Conservation (phyloP, 805 yeast species). For the Monosporozyma servazzii region DNA sequence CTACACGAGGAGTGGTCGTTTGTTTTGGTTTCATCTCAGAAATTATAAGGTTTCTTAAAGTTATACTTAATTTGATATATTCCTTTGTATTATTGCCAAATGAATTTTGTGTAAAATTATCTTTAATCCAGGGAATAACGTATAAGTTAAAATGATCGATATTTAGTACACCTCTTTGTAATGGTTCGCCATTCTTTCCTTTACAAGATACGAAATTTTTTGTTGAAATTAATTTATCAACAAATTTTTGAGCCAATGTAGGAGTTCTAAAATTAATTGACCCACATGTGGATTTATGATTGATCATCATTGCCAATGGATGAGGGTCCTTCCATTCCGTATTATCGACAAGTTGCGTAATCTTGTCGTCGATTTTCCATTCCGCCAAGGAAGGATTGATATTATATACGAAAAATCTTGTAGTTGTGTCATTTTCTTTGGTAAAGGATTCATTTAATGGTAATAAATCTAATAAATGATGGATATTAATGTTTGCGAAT, state of each 20-base stretch:
- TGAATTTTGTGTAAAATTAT: constrained; percentile 16
- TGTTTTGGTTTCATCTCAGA: neutral
- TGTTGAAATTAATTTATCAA: constrained; percentile 2
- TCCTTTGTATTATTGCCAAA: constrained; percentile 19
- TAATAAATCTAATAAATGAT: constrained; percentile 44
- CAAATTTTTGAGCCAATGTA: constrained; percentile 10
- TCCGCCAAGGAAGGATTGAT: constrained; percentile 59
- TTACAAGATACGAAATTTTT: constrained; percentile 3
- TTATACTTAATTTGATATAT: constrained; percentile 14
- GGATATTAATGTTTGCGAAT: neutral
- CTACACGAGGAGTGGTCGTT: neutral
- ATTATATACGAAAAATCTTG: constrained; percentile 68
- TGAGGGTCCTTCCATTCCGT: constrained; percentile 16
- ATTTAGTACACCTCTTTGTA: constrained; percentile 15
- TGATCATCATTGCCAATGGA: constrained; percentile 15
- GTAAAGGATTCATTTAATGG: constrained; percentile 58
- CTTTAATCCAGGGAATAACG: constrained; percentile 15
- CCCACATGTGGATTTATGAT: constrained; percentile 23
- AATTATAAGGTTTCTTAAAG: neutral
- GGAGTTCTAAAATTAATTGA: constrained; percentile 18
- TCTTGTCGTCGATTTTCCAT: constrained; percentile 44
- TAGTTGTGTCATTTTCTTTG: constrained; percentile 27
- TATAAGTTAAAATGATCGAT: constrained; percentile 15
- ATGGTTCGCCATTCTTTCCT: neutral
- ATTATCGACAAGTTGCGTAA: constrained; percentile 29